Evolutionary conservation across 768 basidiomycete genomes (phyloP).

Genomic region (Mycena haematopus): DNA sequence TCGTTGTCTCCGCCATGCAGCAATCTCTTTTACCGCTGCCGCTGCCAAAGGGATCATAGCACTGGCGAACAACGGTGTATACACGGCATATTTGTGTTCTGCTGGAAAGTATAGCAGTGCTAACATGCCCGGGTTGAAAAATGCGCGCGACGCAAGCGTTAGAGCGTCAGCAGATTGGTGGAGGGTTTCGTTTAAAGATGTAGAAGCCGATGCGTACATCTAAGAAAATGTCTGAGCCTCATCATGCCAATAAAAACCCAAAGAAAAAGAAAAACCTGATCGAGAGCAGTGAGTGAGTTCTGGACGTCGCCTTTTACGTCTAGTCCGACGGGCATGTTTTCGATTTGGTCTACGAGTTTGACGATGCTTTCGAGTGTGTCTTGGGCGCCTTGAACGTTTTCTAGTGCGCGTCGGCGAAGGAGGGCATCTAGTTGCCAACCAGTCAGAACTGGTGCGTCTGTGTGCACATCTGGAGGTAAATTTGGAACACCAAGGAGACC

Average conservation of each 20-base stretch:
- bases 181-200: constrained; percentile 44
- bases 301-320: constrained; percentile 78
- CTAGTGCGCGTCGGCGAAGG: constrained; percentile 67
- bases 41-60: constrained; percentile 83
- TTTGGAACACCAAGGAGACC: constrained; percentile 82
- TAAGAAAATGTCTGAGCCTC: background rate
- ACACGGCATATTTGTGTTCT: constrained; percentile 97
- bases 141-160: constrained; percentile 79
- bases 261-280: constrained; percentile 56
- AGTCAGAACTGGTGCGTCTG: constrained; percentile 45
- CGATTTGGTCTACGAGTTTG: constrained; percentile 83
- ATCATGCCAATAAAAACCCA: background rate
- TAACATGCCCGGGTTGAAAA: constrained; percentile 97
- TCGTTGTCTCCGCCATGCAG: constrained; percentile 58
- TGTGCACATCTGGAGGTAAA: constrained; percentile 54
- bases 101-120: constrained; percentile 96
- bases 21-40: constrained; percentile 74
- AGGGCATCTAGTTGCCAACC: constrained; percentile 87
- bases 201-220: constrained; percentile 21
- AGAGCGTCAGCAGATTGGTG: constrained; percentile 67
- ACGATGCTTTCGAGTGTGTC: constrained; percentile 86
- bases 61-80: constrained; percentile 93
- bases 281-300: constrained; percentile 72
- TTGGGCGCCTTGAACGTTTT: constrained; percentile 70
- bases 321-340: constrained; percentile 89